Evolutionary conservation across 495 filamentous ascomycete genomes (phyloP).

Genomic region (Niebla homalea): DNA sequence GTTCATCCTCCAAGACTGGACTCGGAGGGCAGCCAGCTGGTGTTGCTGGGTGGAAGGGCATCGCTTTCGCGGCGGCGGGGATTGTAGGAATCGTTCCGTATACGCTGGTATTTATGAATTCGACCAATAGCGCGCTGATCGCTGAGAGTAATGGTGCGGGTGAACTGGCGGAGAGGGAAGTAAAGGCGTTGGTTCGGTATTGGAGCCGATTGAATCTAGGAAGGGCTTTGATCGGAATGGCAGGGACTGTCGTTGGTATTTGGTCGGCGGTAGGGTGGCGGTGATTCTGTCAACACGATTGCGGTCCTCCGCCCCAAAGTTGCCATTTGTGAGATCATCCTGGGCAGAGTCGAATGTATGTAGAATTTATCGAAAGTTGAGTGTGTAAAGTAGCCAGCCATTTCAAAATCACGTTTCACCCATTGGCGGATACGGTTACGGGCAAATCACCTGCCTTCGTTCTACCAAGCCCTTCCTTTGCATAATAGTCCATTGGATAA

Average conservation of each 20-base stretch:
- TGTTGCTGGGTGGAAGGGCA: constrained; percentile 7
- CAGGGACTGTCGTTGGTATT: neutral
- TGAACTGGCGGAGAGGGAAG: neutral
- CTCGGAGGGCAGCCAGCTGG: too few species aligned
- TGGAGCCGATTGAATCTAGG: neutral
- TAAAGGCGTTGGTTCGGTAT: neutral
- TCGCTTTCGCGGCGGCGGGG: constrained; percentile 18
- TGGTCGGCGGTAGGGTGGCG: neutral
- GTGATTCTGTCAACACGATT: too few species aligned
- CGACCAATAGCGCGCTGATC: constrained; percentile 8
- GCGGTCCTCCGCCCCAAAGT: too few species aligned
- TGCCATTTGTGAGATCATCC: too few species aligned
- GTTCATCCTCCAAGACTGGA: neutral
- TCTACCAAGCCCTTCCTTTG: constrained; percentile 77
- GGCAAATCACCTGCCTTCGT: constrained; percentile 36
- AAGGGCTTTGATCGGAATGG: neutral
- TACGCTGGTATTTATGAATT: constrained; percentile 26
- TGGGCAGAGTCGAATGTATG: too few species aligned
- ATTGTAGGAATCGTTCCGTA: constrained; percentile 23
- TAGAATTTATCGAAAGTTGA: too few species aligned
- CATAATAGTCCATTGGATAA: constrained; percentile 99
- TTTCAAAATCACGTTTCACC: neutral
- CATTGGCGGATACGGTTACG: constrained; percentile 7
- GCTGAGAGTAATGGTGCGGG: constrained; percentile 1
- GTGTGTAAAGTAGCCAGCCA: neutral